phyloP scores from a whole-genome alignment of 2,329 filamentous ascomycete species.

The Ascochyta clinopodiicola region DNA sequence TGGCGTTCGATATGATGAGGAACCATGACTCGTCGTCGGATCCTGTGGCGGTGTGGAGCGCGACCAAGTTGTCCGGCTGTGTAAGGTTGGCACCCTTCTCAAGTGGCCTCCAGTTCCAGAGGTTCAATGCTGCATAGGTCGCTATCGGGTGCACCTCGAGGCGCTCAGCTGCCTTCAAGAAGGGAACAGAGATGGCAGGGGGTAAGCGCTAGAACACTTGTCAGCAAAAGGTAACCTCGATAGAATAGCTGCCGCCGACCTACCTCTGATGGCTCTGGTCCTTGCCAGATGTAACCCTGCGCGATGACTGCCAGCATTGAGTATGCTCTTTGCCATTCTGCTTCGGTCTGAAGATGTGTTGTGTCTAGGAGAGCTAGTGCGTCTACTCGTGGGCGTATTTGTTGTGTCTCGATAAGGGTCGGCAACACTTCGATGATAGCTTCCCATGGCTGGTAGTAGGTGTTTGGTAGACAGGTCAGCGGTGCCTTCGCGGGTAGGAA shows the following conservation, averaged over 20 bases:
- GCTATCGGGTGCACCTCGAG: constrained; percentile 45
- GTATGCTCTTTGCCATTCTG: constrained; percentile 85
- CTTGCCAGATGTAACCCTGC: constrained; percentile 83
- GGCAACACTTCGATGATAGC: constrained; percentile 77
- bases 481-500: constrained; percentile 80
- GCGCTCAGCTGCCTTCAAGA: constrained; percentile 36
- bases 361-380: constrained; percentile 77
- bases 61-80: constrained; percentile 38
- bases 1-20: constrained; percentile 59
- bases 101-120: constrained; percentile 45
- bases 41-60: constrained; percentile 41
- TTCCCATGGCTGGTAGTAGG: constrained; percentile 91
- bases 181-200: constrained; percentile 38
- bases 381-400: constrained; percentile 75
- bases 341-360: constrained; percentile 72
- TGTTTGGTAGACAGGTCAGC: constrained; percentile 74
- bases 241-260: constrained; percentile 12
- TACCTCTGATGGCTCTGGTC: constrained; percentile 72
- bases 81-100: constrained; percentile 30
- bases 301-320: constrained; percentile 73
- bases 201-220: constrained; percentile 32
- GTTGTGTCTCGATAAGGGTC: constrained; percentile 74
- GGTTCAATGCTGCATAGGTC: constrained; percentile 44
- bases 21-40: constrained; percentile 52
- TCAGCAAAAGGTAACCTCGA: constrained; percentile 15